These are phyloP conservation scores for Colletotrichum sidae DNA, from an alignment of 2,329 filamentous ascomycete genomes.

Conservation along the genomic window DNA sequence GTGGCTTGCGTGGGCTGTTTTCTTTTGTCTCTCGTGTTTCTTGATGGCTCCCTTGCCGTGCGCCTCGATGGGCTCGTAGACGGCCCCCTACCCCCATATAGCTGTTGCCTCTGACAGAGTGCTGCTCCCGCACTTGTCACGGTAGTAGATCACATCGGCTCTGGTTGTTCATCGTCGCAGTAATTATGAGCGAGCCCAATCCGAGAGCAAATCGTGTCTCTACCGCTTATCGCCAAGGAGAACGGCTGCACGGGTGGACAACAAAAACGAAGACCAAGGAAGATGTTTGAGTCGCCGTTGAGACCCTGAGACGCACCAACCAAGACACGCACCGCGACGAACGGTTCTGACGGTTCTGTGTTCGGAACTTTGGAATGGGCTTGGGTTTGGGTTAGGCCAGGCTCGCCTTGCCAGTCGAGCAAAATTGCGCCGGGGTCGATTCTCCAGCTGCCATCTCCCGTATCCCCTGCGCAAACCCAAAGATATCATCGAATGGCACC, in stretches of 20 bases:
- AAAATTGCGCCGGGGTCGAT: slow-evolving; percentile 8
- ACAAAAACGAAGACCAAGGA: not conserved
- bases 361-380: not conserved
- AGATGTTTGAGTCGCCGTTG: slow-evolving; percentile 29
- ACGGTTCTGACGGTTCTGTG: slow-evolving; percentile 14
- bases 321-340: slow-evolving; percentile 6
- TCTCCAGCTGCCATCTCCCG: slow-evolving; percentile 26
- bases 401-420: slow-evolving; percentile 17
- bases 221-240: not conserved
- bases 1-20: slow-evolving; percentile 1
- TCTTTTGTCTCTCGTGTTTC: not conserved
- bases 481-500: not conserved
- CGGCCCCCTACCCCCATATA: not conserved
- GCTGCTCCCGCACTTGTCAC: too few relatives aligned
- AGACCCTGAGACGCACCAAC: slow-evolving; percentile 24
- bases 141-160: too few relatives aligned
- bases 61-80: too few relatives aligned
- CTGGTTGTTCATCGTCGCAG: too few relatives aligned
- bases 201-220: not conserved
- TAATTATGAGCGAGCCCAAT: too few relatives aligned
- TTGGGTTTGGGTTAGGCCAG: not conserved
- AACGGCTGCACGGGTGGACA: not conserved
- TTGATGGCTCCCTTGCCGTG: too few relatives aligned
- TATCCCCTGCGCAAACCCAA: not conserved
- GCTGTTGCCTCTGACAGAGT: too few relatives aligned